A percentile compares a stretch with the other conserved stretches of the same genome.
These are phyloP conservation scores for Kalaharituber pfeilii DNA, from an alignment of 2,329 filamentous ascomycete species.

Conservation along the genomic window DNA sequence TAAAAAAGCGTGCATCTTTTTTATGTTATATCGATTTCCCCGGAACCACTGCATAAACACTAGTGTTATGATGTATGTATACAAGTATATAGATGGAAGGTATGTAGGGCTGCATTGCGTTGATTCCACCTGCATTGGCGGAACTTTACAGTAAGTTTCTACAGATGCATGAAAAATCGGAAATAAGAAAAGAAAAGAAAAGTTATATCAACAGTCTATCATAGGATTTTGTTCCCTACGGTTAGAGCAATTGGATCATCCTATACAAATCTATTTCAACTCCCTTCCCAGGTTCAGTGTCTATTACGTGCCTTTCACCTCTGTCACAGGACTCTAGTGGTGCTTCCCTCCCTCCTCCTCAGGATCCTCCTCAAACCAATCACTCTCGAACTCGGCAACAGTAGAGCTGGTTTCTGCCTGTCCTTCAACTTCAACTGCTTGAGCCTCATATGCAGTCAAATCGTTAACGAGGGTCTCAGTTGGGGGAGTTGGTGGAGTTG, in stretches of 20 bases:
- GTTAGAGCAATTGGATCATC: not conserved
- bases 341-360: conserved; percentile 39
- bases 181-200: not conserved
- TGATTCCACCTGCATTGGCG: no score
- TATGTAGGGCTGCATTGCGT: no score
- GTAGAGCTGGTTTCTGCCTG: no score
- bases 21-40: not conserved
- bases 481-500: conserved; percentile 68
- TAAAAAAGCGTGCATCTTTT: not conserved
- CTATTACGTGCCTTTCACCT: not conserved
- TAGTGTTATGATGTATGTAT: not conserved
- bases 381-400: no score
- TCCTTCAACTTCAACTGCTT: conserved; percentile 84
- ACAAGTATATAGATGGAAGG: not conserved
- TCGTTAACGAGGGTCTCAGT: conserved; percentile 76
- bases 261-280: not conserved
- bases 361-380: conserved; percentile 70
- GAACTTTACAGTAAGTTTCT: no score
- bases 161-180: not conserved
- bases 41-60: not conserved
- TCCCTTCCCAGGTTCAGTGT: no score
- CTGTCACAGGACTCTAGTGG: not conserved
- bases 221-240: not conserved
- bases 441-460: conserved; percentile 84
- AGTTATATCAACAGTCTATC: not conserved